Evolutionary conservation across 306 rosid species (phyloP).

Genomic region (Cicer bijugum): DNA sequence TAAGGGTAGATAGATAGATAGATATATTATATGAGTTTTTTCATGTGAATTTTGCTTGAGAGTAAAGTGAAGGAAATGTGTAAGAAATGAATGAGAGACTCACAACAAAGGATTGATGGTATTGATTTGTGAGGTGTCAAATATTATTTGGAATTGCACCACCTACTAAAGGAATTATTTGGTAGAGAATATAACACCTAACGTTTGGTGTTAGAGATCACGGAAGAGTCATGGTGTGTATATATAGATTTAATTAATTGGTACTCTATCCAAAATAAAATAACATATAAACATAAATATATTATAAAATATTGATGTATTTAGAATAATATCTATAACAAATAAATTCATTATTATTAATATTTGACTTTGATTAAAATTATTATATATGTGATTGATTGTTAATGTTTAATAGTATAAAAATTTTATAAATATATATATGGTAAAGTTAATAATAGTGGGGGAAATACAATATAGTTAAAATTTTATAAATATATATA

Average conservation of each 20-base stretch:
- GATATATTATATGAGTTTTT: constrained; percentile 14
- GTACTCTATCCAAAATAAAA: too few species aligned
- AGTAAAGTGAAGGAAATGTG: constrained; percentile 44
- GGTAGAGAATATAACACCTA: constrained; percentile 34
- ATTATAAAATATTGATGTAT: too few species aligned
- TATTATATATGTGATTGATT: too few species aligned
- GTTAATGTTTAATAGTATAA: too few species aligned
- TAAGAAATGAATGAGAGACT: neutral
- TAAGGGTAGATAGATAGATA: neutral
- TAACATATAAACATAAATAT: too few species aligned
- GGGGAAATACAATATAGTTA: too few species aligned
- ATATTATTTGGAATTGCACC: neutral
- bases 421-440: too few species aligned
- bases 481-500: too few species aligned
- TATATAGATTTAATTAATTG: neutral
- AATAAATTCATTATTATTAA: too few species aligned
- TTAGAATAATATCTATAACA: too few species aligned
- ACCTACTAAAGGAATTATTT: constrained; percentile 39
- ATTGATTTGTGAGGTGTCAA: constrained; percentile 22
- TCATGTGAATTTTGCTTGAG: constrained; percentile 39
- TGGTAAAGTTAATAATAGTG: too few species aligned
- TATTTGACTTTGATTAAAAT: too few species aligned
- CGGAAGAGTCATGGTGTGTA: neutral
- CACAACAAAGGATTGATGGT: neutral
- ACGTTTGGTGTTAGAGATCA: constrained; percentile 22